A percentile compares a stretch with the other conserved stretches of the same genome.
Conservation (phyloP, 225 moss, liverwort and hornwort genomes). For the Marchantia polymorpha region DNA sequence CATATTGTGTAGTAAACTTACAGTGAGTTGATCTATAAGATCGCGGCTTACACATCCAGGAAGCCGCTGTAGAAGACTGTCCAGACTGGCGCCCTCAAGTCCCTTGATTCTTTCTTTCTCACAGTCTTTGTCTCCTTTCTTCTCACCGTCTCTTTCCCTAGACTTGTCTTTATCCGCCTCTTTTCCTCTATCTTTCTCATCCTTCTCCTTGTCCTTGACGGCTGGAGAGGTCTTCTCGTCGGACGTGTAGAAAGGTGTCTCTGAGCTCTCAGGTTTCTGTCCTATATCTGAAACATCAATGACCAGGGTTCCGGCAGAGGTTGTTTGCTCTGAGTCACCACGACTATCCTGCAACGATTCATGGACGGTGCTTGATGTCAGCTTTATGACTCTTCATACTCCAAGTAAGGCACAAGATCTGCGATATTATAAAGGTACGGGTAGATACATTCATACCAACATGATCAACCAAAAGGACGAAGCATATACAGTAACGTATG, state of each 20-base stretch:
- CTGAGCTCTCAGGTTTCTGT: slow-evolving; percentile 44
- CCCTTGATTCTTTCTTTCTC: slow-evolving; percentile 91
- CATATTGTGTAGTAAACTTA: slow-evolving; percentile 18
- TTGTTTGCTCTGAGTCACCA: slow-evolving; percentile 24
- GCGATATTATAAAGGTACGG: neutral
- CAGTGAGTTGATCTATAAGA: slow-evolving; percentile 96
- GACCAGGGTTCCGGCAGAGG: slow-evolving; percentile 31
- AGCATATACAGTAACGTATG: no score
- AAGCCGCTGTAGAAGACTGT: slow-evolving; percentile 93
- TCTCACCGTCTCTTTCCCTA: slow-evolving; percentile 72
- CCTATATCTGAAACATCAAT: slow-evolving; percentile 52
- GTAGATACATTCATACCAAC: no score
- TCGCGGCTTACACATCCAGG: slow-evolving; percentile 99
- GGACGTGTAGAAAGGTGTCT: slow-evolving; percentile 27
- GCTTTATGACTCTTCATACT: neutral
- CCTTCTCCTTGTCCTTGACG: slow-evolving; percentile 66
- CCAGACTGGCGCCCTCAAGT: slow-evolving; percentile 88
- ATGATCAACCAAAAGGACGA: no score
- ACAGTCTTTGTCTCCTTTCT: slow-evolving; percentile 71
- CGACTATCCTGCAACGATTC: slow-evolving; percentile 29
- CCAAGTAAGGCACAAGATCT: neutral
- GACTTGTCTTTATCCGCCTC: slow-evolving; percentile 67
- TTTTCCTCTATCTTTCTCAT: slow-evolving; percentile 55
- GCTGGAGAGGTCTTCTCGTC: slow-evolving; percentile 50
- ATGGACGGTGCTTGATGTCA: neutral